Evolutionary conservation across 352 stramenopile genomes (phyloP), one percentile per base, ranked within the genome.

Genomic region (Paralagenidium karlingii): DNA sequence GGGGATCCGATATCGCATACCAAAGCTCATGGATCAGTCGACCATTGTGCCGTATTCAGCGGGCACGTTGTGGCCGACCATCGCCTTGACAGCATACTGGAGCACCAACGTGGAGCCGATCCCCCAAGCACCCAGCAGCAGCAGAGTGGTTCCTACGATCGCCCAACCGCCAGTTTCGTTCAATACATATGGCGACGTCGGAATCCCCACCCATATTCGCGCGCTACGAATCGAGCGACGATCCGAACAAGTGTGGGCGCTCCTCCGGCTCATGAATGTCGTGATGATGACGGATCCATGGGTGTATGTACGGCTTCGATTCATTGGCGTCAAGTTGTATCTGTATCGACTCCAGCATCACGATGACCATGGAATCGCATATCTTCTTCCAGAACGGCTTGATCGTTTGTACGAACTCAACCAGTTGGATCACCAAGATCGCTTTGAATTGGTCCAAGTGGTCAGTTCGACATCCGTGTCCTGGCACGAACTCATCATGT

Each of bases 211-310:
- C n/a, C n/a, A n/a, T n/a, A n/a, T 51, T 42, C 21, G 55, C 45
- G 53, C 50, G 40, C 15, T 16, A 47, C 9, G 45, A 5, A 3
- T 64, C 8, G 38, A 53, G 9, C 33, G 34, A 6, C 47, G 58
- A 11, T 45, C 50, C 9, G 49, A 39, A 8, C 45, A 45, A 26
- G 24, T 58, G 3, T 59, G 44, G 53, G 58, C 53, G 3, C 42
- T 63, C 24, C 31, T 55, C 3, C 51, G 53, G 3, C 50, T 67
- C 32, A 53, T 42, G 19, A 63, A 67, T 34, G 54, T 67, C 19
- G 49, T 40, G 21, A 30, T 51, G 16, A 49, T 67, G 34, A 55
- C 53, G 1, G 57, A 67, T 9, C 57, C 57, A 12, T 24, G 56
- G 24, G 36, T 39, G 24, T 43, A 63, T 9, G 11, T 57, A 15